Base-by-base conservation (phyloP, 768 basidiomycete genomes). In the Filobasidium wieringae region DNA sequence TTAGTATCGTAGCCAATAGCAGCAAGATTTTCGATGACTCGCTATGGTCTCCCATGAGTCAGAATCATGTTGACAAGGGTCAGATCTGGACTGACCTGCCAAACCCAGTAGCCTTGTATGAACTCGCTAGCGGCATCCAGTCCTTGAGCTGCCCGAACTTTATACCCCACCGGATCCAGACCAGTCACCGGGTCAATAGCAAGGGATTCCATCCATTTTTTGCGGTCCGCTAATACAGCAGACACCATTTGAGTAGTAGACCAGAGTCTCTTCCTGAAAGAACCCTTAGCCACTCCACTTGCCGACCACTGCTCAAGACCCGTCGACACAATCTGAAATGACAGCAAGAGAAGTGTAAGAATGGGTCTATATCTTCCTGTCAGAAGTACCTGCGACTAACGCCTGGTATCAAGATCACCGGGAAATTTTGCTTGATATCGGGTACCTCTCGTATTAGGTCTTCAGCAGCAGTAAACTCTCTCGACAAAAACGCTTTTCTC, bases 271-370 rank as follows among this genome's bases (percentile, higher is more conserved):
- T 93, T 85, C n/a, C 92, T 82, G 71, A 99, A 97, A 77, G 90
- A 95, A 0, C 84, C 69, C 5, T 87, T 81, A 62, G 89, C 87
- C 57, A 88, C 87, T 0, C 84, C 83, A 5, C 82, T 78, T 0
- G 93, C 93, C 4, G 87, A 85, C 93, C 95, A 99, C 7, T 87
- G 90, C 69, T 96, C 92, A 58, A 96, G 76, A 4, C 86, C 84
- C 81, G 90, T 92, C 1, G 88, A 90, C 34, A 92, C 83, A 51
- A 93, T 84, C 1, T 47, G 14, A 7, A 2, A 14, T 14, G 17
- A 19, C 15, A 5, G 5, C 5, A 24, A 4, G 22, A 19, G 24
- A 14, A 19, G 43, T 47, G 4, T 24, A 14, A 24, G 7, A 40
- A 40, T 40, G 22, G 3, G 37, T 5, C 17, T 40, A 17, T 4